A percentile compares a stretch with the other conserved stretches of the same genome.
These are phyloP conservation scores for Cladophialophora yegresii DNA, from an alignment of 2,329 filamentous ascomycete species.

Conservation along the genomic window DNA sequence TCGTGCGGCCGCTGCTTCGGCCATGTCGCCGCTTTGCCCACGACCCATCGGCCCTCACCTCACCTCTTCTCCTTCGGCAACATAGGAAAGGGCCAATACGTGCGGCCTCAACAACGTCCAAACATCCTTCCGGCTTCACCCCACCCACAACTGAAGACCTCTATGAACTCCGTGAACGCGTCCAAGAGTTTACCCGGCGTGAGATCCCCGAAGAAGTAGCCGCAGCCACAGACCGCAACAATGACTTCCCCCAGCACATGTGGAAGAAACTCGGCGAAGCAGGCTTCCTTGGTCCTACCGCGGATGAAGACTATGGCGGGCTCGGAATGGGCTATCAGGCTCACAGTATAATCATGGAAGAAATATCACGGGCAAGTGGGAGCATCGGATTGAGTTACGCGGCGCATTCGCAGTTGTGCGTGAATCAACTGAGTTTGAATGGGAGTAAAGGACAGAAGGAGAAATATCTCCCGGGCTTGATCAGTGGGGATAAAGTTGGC, in stretches of 20 bases:
- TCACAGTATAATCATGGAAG: conserved; percentile 93
- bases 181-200: conserved; percentile 85
- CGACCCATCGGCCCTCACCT: neutral
- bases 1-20: conserved; percentile 17
- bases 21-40: conserved; percentile 12
- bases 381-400: conserved; percentile 90
- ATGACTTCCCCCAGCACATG: conserved; percentile 87
- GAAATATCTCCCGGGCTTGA: conserved; percentile 75
- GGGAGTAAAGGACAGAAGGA: conserved; percentile 76
- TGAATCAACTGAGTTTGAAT: conserved; percentile 94
- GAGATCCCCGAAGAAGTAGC: conserved; percentile 86
- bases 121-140: conserved; percentile 66
- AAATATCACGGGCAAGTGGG: conserved; percentile 78
- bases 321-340: conserved; percentile 93
- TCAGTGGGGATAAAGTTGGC: conserved; percentile 78
- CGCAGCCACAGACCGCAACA: conserved; percentile 76
- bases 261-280: conserved; percentile 93
- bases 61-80: neutral
- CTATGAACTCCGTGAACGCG: conserved; percentile 75
- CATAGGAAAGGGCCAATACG: conserved; percentile 12
- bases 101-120: conserved; percentile 56
- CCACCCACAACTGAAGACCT: conserved; percentile 72
- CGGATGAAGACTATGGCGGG: conserved; percentile 87
- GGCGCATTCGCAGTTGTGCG: conserved; percentile 91
- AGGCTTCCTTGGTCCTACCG: conserved; percentile 87